Percentiles rank a stretch among this genome's conserved stretches.
Evolutionary conservation across 2,329 filamentous ascomycete genomes (phyloP).

Genomic region (Diplodia seriata): DNA sequence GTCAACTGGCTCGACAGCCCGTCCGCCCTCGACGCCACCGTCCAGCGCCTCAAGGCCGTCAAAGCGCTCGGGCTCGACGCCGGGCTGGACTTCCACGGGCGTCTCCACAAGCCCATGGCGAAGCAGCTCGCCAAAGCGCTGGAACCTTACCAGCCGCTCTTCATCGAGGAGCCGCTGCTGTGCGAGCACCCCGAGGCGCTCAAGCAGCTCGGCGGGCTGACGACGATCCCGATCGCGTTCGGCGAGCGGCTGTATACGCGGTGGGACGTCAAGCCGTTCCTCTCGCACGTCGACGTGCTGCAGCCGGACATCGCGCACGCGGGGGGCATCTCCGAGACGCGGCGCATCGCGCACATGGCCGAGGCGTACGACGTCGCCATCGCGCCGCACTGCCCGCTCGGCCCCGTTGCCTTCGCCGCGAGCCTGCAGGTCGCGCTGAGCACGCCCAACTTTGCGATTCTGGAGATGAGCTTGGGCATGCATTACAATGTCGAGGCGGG

Average conservation of each 20-base stretch:
- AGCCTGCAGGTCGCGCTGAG: constrained; percentile 69
- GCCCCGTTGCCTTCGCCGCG: constrained; percentile 74
- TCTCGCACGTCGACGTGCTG: constrained; percentile 73
- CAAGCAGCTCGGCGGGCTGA: constrained; percentile 64
- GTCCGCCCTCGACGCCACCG: constrained; percentile 64
- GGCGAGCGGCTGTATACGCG: constrained; percentile 74
- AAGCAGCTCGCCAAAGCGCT: constrained; percentile 73
- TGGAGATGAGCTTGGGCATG: constrained; percentile 80
- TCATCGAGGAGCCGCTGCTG: constrained; percentile 76
- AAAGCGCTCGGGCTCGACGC: constrained; percentile 74
- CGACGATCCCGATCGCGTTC: constrained; percentile 70
- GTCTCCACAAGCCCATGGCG: constrained; percentile 78
- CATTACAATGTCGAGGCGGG: constrained; percentile 68
- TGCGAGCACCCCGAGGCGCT: constrained; percentile 72
- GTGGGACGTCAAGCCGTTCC: constrained; percentile 76
- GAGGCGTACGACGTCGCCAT: constrained; percentile 77
- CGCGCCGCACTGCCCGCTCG: constrained; percentile 76
- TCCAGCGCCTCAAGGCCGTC: constrained; percentile 72
- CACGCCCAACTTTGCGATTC: constrained; percentile 70
- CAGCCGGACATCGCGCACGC: constrained; percentile 76
- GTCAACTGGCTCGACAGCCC: constrained; percentile 79
- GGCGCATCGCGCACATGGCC: constrained; percentile 72
- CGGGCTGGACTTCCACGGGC: constrained; percentile 79
- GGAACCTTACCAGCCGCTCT: constrained; percentile 72
- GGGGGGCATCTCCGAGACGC: constrained; percentile 74